phyloP scores from a whole-genome alignment of 495 filamentous ascomycete species.

The Sporormia fimetaria region DNA sequence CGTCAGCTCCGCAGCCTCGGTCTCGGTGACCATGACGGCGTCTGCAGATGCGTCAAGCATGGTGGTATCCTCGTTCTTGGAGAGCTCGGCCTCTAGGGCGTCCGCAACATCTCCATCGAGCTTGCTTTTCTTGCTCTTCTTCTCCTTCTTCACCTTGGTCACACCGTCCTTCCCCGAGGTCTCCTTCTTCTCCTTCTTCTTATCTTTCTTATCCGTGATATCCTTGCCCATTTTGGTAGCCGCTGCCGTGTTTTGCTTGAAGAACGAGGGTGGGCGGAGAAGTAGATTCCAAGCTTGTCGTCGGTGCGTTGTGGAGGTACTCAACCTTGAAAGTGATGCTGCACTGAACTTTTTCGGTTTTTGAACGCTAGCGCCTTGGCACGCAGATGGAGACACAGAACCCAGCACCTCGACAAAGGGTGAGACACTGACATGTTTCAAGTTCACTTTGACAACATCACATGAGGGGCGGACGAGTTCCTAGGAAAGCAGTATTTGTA shows the following conservation, averaged over 20 bases:
- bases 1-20: slow-evolving; percentile 30
- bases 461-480: too few species aligned
- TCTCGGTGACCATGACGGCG: slow-evolving; percentile 22
- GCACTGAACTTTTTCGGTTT: too few species aligned
- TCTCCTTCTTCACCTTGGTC: slow-evolving; percentile 43
- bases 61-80: neutral
- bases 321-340: too few species aligned
- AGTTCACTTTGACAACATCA: too few species aligned
- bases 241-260: neutral
- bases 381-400: too few species aligned
- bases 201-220: slow-evolving; percentile 28
- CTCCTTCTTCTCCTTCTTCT: slow-evolving; percentile 58
- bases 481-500: too few species aligned
- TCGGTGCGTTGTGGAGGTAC: too few species aligned
- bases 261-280: neutral
- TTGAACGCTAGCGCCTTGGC: too few species aligned
- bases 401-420: too few species aligned
- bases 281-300: neutral
- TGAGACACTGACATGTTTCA: too few species aligned
- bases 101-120: slow-evolving; percentile 7
- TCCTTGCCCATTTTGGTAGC: slow-evolving; percentile 31
- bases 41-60: slow-evolving; percentile 25
- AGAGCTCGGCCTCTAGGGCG: slow-evolving; percentile 17
- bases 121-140: slow-evolving; percentile 37
- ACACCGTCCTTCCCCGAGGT: slow-evolving; percentile 67